Conservation (phyloP, 169 alveolate genomes). For the Theileria annulata region DNA sequence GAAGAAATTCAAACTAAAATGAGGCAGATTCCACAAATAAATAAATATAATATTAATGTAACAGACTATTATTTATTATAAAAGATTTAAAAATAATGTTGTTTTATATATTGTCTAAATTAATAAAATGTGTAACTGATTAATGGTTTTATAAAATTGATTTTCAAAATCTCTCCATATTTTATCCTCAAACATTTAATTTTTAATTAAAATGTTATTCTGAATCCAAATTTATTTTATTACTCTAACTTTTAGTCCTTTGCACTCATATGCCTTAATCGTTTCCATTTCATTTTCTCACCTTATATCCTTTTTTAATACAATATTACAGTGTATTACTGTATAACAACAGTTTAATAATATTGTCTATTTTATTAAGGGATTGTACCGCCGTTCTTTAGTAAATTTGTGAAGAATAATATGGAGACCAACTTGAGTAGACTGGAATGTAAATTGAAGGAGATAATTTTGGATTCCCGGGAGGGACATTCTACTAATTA, state of each 20-base stretch:
- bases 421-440: conserved; percentile 16
- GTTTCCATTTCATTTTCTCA: neutral
- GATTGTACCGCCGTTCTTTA: neutral
- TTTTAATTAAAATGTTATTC: neutral
- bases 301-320: neutral
- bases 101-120: neutral
- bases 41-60: neutral
- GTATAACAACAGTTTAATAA: no score
- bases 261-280: conserved; percentile 11
- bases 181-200: neutral
- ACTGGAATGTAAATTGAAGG: conserved; percentile 33
- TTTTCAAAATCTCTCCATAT: neutral
- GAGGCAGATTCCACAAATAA: conserved; percentile 8
- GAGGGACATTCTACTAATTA: conserved; percentile 21
- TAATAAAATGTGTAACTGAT: neutral
- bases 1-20: neutral
- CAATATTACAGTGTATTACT: no score
- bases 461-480: conserved; percentile 37
- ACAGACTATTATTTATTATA: neutral
- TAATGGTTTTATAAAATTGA: neutral
- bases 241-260: neutral
- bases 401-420: neutral
- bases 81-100: neutral
- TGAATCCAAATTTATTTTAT: neutral
- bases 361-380: no score